These are phyloP conservation scores for Carex cristatella DNA, from an alignment of 176 grass and related monocot species.

Conservation along the genomic window DNA sequence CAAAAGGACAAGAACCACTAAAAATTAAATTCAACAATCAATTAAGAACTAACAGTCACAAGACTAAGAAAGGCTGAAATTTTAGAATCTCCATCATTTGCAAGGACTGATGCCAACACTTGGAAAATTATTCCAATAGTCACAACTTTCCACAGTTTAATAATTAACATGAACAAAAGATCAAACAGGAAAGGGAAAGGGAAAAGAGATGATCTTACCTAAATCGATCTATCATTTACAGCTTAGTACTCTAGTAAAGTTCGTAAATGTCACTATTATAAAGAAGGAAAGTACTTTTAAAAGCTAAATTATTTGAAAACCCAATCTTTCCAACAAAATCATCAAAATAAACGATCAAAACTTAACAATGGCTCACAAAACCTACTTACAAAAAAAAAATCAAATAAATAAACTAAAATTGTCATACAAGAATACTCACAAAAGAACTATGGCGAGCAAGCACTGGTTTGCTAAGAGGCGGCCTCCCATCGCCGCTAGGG, in stretches of 20 bases:
- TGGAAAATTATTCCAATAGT: background rate
- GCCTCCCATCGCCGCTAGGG: constrained; percentile 25
- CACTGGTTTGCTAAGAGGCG: constrained; percentile 33
- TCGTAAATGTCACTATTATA: background rate
- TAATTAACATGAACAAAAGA: background rate
- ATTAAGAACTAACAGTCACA: background rate
- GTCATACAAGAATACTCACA: constrained; percentile 35
- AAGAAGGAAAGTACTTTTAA: background rate
- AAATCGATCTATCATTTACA: background rate
- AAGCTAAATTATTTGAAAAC: background rate
- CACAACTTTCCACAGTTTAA: background rate
- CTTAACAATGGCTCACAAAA: background rate
- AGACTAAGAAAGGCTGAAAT: background rate
- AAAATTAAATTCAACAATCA: background rate
- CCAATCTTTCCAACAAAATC: constrained; percentile 7
- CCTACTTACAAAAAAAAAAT: background rate
- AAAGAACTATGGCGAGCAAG: constrained; percentile 66
- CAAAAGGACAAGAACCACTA: background rate
- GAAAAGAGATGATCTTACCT: background rate
- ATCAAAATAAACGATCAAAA: background rate
- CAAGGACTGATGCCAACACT: background rate
- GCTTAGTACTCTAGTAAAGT: background rate
- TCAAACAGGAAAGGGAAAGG: background rate
- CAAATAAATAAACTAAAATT: background rate
- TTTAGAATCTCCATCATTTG: background rate